These are phyloP conservation scores for Leucocoprinus sp. DNA, from an alignment of 768 basidiomycete genomes.

Conservation along the genomic window DNA sequence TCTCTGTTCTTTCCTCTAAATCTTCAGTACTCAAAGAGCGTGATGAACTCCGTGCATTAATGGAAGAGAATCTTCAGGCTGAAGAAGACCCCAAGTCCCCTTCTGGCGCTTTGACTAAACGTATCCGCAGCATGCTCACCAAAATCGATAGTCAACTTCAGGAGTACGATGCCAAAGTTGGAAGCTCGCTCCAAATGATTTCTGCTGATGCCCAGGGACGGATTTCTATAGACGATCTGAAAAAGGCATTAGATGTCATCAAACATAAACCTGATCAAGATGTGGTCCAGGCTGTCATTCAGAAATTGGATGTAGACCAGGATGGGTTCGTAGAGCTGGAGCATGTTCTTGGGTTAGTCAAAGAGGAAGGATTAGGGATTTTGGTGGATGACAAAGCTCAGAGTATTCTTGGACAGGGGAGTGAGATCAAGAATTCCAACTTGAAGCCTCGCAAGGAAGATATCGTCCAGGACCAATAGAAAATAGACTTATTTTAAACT, in stretches of 20 bases:
- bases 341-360: constrained; percentile 84
- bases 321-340: constrained; percentile 95
- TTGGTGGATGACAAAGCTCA: constrained; percentile 81
- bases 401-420: constrained; percentile 75
- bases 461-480: constrained; percentile 67
- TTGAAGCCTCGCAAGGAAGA: constrained; percentile 84
- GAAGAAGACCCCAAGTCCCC: constrained; percentile 85
- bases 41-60: constrained; percentile 80
- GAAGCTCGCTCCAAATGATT: constrained; percentile 78
- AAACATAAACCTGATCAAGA: constrained; percentile 89
- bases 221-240: constrained; percentile 81
- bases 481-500: neutral
- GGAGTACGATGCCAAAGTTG: constrained; percentile 86
- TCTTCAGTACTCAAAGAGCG: constrained; percentile 95
- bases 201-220: constrained; percentile 80
- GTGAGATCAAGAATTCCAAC: constrained; percentile 65
- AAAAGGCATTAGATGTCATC: constrained; percentile 88
- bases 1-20: constrained; percentile 86
- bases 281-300: constrained; percentile 76
- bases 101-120: constrained; percentile 84
- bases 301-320: constrained; percentile 92
- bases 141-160: constrained; percentile 91
- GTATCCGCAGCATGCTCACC: constrained; percentile 90
- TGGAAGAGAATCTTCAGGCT: constrained; percentile 87
- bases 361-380: constrained; percentile 82